Evolutionary conservation across 805 yeast species (phyloP).

Genomic region (Scheffersomyces coipomensis): DNA sequence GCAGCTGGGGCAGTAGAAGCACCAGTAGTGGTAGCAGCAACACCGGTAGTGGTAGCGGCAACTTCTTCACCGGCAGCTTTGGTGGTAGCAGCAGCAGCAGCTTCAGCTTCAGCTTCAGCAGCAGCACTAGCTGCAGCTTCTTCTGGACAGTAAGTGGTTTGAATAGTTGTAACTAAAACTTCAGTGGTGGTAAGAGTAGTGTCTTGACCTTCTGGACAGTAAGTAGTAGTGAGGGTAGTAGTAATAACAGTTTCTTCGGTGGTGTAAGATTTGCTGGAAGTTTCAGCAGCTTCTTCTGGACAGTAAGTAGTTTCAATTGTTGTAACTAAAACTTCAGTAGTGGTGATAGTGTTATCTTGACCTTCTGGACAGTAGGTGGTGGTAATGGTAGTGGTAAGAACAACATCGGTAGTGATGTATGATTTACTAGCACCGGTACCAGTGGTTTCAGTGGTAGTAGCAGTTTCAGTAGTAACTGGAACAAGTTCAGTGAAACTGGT

Average conservation of each 20-base stretch:
- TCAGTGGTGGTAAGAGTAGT: not conserved
- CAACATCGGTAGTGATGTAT: not conserved
- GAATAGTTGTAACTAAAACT: not conserved
- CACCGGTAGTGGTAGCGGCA: not conserved
- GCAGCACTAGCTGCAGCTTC: not conserved
- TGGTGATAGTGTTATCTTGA: not conserved
- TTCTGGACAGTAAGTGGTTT: not conserved
- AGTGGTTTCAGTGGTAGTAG: not conserved
- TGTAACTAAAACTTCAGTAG: too few species aligned
- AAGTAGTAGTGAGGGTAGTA: too few species aligned
- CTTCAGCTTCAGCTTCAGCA: not conserved
- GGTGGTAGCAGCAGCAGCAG: not conserved
- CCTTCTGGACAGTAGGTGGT: not conserved
- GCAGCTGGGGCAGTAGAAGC: not conserved
- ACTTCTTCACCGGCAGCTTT: not conserved
- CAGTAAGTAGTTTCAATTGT: too few species aligned
- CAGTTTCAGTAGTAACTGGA: not conserved
- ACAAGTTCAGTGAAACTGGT: not conserved
- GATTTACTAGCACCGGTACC: not conserved
- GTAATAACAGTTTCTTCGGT: too few species aligned
- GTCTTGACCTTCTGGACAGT: not conserved
- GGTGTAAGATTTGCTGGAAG: too few species aligned
- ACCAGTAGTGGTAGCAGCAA: not conserved
- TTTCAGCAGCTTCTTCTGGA: too few species aligned
- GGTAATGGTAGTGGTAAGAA: not conserved